Percentiles rank a stretch among this genome's conserved stretches.
phyloP scores from a whole-genome alignment of 345 rosid genomes.

The Carallia brachiata region DNA sequence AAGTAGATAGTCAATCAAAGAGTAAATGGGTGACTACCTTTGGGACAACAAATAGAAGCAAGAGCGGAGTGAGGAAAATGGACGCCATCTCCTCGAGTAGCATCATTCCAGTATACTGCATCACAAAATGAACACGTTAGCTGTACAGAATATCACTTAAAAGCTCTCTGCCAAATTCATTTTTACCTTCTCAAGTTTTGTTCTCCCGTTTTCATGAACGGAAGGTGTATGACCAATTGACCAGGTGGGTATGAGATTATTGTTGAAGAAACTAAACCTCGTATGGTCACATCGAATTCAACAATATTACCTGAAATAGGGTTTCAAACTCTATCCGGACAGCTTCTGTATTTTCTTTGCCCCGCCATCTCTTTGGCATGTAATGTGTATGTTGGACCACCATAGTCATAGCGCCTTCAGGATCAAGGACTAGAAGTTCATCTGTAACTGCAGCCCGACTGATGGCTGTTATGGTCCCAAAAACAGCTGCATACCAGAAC shows the following conservation, averaged over 20 bases:
- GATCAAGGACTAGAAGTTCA: slow-evolving; percentile 83
- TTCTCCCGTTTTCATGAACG: neutral
- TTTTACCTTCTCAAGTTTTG: neutral
- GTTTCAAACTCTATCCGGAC: slow-evolving; percentile 87
- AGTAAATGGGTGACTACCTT: slow-evolving; percentile 43
- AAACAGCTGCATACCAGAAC: slow-evolving; percentile 98
- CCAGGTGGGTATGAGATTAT: neutral
- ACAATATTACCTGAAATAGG: slow-evolving; percentile 72
- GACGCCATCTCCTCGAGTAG: slow-evolving; percentile 97
- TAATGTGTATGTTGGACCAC: slow-evolving; percentile 92
- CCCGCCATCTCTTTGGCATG: slow-evolving; percentile 99
- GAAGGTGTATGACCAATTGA: neutral
- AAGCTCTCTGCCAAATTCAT: neutral
- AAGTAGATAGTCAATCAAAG: slow-evolving; percentile 10
- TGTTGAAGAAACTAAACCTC: neutral
- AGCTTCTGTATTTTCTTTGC: slow-evolving; percentile 72
- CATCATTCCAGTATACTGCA: slow-evolving; percentile 98
- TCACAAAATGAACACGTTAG: neutral
- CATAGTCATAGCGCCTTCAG: slow-evolving; percentile 81
- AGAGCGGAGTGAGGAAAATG: slow-evolving; percentile 87
- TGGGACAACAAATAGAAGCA: slow-evolving; percentile 86
- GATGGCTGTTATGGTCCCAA: slow-evolving; percentile 94
- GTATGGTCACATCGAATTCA: neutral
- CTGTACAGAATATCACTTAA: slow-evolving; percentile 8
- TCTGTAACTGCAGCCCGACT: slow-evolving; percentile 93